Evolutionary conservation across 2,329 filamentous ascomycete genomes (phyloP), one percentile per base, ranked within the genome.

Genomic region (Fusarium sp.): DNA sequence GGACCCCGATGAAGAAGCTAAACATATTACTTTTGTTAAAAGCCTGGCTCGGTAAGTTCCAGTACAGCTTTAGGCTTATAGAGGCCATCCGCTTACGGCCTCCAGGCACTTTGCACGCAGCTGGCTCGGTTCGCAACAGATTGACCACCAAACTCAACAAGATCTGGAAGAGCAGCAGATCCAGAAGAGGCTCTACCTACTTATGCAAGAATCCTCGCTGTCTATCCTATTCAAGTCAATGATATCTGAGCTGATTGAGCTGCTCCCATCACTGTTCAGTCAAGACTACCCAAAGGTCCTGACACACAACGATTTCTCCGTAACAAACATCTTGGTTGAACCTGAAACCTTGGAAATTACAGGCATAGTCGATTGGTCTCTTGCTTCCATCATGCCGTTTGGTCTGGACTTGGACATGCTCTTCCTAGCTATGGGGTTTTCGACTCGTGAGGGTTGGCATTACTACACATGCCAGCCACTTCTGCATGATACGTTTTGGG

Each of bases 361-460:
- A 14, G 70, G 69, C 5, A 63, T 73, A 33, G 59, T 73, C 38
- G 70, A 73, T 57, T 73, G 68, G 71, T 71, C 71, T 60, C 57
- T 70, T 2, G 68, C 66, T 15, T 51, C 49, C 17, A 15, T 70
- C 25, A 56, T 67, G 53, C 70, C 70, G 31, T 66, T 65, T 14
- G 61, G 61, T 15, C 53, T 66, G 46, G 63, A 66, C 42, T 36
- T 66, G 14, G 63, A 66, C 19, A 64, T 62, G 19, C 66, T 73
- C 19, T 67, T 63, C 52, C 50, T 71, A 25, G 53, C 63, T n/a
- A 70, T 61, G 14, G 70, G 70, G 14, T 69, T 66, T 42, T 67
- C 69, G 66, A 63, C 54, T 38, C 45, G n/a, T 1, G 59, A 68
- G 10, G 70, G 69, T 44, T 73, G 67, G 69, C 58, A 65, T 54